These are phyloP conservation scores for Aspergillus cejpii DNA, from an alignment of 2,329 filamentous ascomycete species.

Conservation along the genomic window DNA sequence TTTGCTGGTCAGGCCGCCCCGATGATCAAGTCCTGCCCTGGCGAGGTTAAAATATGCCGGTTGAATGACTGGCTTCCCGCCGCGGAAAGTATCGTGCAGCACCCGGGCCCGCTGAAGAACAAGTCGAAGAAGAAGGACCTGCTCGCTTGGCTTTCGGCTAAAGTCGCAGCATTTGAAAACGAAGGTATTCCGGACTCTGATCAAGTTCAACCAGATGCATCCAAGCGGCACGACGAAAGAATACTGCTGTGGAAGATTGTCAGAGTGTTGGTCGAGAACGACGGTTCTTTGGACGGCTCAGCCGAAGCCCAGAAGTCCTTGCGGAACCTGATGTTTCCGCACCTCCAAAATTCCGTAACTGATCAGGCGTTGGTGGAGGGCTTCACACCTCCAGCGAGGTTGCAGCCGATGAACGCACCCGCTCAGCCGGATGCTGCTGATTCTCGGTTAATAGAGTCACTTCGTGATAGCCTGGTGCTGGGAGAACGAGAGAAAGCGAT, in stretches of 20 bases:
- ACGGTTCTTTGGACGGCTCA: conserved; percentile 71
- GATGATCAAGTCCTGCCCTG: conserved; percentile 72
- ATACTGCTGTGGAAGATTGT: conserved; percentile 82
- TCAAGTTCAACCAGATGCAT: conserved; percentile 44
- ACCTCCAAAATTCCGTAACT: conserved; percentile 32
- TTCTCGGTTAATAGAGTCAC: conserved; percentile 59
- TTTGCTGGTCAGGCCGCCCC: conserved; percentile 65
- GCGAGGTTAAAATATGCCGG: conserved; percentile 71
- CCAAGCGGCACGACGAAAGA: conserved; percentile 70
- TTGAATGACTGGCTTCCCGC: conserved; percentile 67
- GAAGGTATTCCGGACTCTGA: conserved; percentile 41
- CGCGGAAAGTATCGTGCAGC: conserved; percentile 66
- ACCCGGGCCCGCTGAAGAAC: conserved; percentile 80
- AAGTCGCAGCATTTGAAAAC: conserved; percentile 67
- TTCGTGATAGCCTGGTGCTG: conserved; percentile 65
- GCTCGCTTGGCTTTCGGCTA: conserved; percentile 67
- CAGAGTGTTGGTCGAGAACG: conserved; percentile 73
- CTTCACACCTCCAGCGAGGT: conserved; percentile 31
- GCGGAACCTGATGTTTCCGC: conserved; percentile 64
- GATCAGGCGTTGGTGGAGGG: conserved; percentile 22
- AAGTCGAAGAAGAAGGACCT: conserved; percentile 97
- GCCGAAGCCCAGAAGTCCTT: conserved; percentile 66
- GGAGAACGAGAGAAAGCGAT: conserved; percentile 87
- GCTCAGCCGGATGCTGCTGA: conserved; percentile 62
- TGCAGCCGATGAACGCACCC: conserved; percentile 29